These are phyloP conservation scores for Yamadazyma taylorii DNA, from an alignment of 1,139 yeast species.

Conservation along the genomic window DNA sequence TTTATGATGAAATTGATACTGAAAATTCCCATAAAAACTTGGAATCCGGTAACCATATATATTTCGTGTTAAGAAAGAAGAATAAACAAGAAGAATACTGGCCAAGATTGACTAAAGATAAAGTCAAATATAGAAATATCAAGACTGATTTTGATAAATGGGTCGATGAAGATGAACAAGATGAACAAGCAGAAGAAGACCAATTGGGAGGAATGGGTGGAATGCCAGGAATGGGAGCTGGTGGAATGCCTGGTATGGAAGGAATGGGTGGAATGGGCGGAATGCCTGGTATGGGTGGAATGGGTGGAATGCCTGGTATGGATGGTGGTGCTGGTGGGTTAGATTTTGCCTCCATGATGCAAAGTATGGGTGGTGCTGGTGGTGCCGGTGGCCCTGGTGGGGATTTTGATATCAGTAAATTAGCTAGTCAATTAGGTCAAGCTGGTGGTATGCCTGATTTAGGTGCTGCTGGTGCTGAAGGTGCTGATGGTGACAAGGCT, in stretches of 20 bases:
- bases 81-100: conserved; percentile 71
- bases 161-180: conserved; percentile 96
- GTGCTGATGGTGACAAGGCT: conserved; percentile 32
- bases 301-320: conserved; percentile 30
- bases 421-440: conserved; percentile 48
- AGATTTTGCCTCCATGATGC: conserved; percentile 23
- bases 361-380: conserved; percentile 33
- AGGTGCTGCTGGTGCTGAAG: conserved; percentile 28
- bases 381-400: conserved; percentile 36
- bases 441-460: conserved; percentile 26
- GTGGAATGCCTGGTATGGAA: conserved; percentile 28
- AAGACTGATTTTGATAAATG: conserved; percentile 96
- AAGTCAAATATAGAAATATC: conserved; percentile 67
- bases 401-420: conserved; percentile 36
- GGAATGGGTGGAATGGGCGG: conserved; percentile 28
- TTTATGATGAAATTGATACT: conserved; percentile 69
- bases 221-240: conserved; percentile 22
- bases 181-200: conserved; percentile 53
- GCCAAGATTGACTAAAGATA: conserved; percentile 86
- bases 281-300: conserved; percentile 22
- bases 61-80: conserved; percentile 71
- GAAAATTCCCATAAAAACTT: conserved; percentile 63
- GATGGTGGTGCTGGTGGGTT: conserved; percentile 26
- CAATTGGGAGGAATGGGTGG: conserved; percentile 31
- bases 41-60: conserved; percentile 65